Percentiles rank a stretch among this genome's conserved stretches.
Evolutionary conservation across 1,284 basidiomycete species (phyloP).

Genomic region (Cryptococcus amylolentus): DNA sequence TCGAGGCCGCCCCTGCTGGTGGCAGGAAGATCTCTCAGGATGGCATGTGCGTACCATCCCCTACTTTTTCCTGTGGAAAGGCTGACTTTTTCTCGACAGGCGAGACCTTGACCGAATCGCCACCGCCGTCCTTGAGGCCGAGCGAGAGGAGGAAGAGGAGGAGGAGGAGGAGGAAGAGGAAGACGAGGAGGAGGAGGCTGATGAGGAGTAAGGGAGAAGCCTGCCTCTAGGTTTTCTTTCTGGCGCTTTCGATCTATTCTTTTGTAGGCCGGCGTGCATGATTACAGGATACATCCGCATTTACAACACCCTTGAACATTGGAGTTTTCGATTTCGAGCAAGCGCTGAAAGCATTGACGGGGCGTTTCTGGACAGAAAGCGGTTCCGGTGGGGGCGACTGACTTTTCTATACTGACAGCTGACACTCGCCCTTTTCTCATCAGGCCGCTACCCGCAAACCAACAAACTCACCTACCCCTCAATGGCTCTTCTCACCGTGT

Average conservation of each 20-base stretch:
- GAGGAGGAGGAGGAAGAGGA: constrained; percentile 83
- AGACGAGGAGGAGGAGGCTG: constrained; percentile 56
- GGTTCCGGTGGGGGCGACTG: no score
- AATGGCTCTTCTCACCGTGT: no score
- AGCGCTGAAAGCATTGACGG: no score
- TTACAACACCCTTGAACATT: no score
- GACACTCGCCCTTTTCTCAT: no score
- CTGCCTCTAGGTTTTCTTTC: neutral
- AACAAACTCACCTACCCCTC: no score
- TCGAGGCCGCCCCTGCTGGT: constrained; percentile 90
- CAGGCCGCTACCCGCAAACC: no score
- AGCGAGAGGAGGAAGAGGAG: constrained; percentile 77
- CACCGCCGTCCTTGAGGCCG: constrained; percentile 86
- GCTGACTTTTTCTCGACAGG: constrained; percentile 29
- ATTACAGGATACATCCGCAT: neutral
- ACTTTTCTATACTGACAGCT: no score
- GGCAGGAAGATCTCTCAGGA: constrained; percentile 96
- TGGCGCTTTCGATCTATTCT: neutral
- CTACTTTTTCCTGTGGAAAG: neutral
- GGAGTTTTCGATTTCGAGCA: no score
- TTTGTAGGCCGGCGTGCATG: neutral
- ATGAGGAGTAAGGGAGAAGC: constrained; percentile 48
- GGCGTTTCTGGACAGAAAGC: no score
- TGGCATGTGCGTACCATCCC: constrained; percentile 60
- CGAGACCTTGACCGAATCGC: constrained; percentile 99